Base-by-base conservation (phyloP, 2,329 filamentous ascomycete genomes). In the Ceratocystis cubensis region DNA sequence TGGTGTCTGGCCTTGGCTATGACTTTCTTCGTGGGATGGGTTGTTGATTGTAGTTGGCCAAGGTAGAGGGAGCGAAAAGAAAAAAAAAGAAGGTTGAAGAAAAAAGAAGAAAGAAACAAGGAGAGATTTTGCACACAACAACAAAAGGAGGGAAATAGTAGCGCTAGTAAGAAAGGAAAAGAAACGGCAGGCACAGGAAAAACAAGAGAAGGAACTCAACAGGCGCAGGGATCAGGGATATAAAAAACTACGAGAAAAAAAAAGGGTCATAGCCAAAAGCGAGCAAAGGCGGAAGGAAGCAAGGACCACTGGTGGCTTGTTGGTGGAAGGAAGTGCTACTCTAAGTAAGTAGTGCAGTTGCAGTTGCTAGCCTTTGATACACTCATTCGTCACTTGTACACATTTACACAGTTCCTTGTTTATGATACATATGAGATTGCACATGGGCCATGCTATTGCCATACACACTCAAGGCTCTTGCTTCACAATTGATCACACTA, bases 141-240 rank as follows among this genome's bases (percentile, higher is more conserved):
- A 46, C 61, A 63, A 63, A 63, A 62, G 61, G 41, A 62, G 61
- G 61, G 41, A 62, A 63, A 63, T 46, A 63, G 37, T 25, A 59
- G 28, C 28, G 28, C 30, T 37, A 33, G 61, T 20, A 44, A 46
- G 44, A 46, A 62, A 30, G 10, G 59, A 63, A 46, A 63, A 63
- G 45, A 63, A 45, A 44, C 20, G n/a, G 33, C 30, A 44, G 37
- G 59, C 59, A 62, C 33, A 25, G 20, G 44, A 28, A 44, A 62
- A 50, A 48, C 17, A 22, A 48, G 46, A 48, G 46, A 6, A 61
- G 41, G 30, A 8, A 41, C 33, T 41, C 59, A 37, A 10, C 59
- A 20, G 3, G 59, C 59, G 56, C 56, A 59, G 28, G 56, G 56
- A 37, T 59, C 56, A 59, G 28, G 56, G 56, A 20, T 59, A 15